Evolutionary conservation across 2,329 filamentous ascomycete species (phyloP), one percentile per base, ranked within the genome.

Genomic region (Exophiala viscosa): DNA sequence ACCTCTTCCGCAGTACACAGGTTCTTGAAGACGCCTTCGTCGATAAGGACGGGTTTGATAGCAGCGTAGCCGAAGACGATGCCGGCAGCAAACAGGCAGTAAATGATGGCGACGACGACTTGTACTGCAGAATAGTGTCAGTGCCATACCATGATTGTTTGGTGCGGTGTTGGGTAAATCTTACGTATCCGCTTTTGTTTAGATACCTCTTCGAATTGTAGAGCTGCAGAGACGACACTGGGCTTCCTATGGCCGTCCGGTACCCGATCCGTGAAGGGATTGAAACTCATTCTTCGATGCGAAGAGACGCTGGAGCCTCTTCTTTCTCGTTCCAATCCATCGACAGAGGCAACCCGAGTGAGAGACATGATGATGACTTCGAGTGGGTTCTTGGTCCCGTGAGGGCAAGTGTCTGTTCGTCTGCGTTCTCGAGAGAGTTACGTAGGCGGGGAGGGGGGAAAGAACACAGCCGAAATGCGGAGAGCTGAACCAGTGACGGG

Each of bases 61-160:
- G 89, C 88, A 11, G 89, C 89, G 69, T 89, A 95, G 32, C 89
- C 89, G 70, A 93, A 93, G 14, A 93, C 83, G 36, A 90, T 76
- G 1, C 89, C 91, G 3, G 90, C 85, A 5, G 87, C 83, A 55
- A 95, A 77, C 33, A 91, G 79, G 68, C 87, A 92, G 66, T 87
- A 88, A 9, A 88, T 62, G 1, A 88, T 82, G 5, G 84, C 86
- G 42, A 81, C 73, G 36, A 72, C 70, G n/a, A 91, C 81, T 71
- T 92, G 88, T 13, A 80, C 85, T 89, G 62, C 14, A 53, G 33
- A n/a, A 14, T 51, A 45, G 43, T 14, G 44, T 63, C 33, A 60
- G 50, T 42, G 23, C 41, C 9, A n/a, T 18, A 53, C 39, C 38
- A 35, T 13, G 8, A 20, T 45, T 17, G 9, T 8, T 40, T 18